Evolutionary conservation across 352 stramenopile species (phyloP).

Genomic region (Phytophthora crassamura): DNA sequence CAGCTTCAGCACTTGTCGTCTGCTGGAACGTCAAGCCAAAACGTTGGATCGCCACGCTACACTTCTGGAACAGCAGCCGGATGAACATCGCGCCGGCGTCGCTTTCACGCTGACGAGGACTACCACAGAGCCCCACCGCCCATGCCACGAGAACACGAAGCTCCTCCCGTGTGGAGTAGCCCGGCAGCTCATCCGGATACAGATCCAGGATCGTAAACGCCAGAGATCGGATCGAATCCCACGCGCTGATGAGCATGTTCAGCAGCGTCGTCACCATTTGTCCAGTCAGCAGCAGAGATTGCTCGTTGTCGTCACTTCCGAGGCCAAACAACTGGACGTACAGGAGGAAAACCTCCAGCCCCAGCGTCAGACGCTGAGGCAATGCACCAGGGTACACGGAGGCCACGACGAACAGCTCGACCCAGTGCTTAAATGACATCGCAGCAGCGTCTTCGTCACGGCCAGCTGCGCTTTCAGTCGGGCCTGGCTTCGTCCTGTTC

Average conservation of each 20-base stretch:
- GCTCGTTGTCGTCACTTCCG: no score
- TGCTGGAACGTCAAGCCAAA: constrained; percentile 45
- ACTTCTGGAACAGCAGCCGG: constrained; percentile 72
- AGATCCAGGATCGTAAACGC: constrained; percentile 73
- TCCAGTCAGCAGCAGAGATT: no score
- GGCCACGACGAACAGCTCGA: constrained; percentile 70
- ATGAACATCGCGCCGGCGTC: constrained; percentile 90
- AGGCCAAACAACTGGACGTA: constrained; percentile 82
- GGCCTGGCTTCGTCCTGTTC: constrained; percentile 22
- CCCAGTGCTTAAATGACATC: constrained; percentile 65
- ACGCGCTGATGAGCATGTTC: constrained; percentile 83
- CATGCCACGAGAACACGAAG: constrained; percentile 68
- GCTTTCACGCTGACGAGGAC: constrained; percentile 82
- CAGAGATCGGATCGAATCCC: constrained; percentile 79
- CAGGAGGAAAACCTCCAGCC: constrained; percentile 73
- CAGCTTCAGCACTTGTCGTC: not conserved
- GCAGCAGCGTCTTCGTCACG: constrained; percentile 44
- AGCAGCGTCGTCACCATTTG: constrained; percentile 77
- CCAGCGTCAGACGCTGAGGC: constrained; percentile 73
- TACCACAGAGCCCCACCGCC: constrained; percentile 73
- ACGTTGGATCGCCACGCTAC: constrained; percentile 54
- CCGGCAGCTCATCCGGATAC: constrained; percentile 67
- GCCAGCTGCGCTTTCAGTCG: not conserved
- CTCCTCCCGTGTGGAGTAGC: constrained; percentile 53
- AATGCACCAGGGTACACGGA: constrained; percentile 73